Percentiles rank a stretch among this genome's conserved stretches.
phyloP scores from a whole-genome alignment of 768 basidiomycete genomes.

The Russula emetica region DNA sequence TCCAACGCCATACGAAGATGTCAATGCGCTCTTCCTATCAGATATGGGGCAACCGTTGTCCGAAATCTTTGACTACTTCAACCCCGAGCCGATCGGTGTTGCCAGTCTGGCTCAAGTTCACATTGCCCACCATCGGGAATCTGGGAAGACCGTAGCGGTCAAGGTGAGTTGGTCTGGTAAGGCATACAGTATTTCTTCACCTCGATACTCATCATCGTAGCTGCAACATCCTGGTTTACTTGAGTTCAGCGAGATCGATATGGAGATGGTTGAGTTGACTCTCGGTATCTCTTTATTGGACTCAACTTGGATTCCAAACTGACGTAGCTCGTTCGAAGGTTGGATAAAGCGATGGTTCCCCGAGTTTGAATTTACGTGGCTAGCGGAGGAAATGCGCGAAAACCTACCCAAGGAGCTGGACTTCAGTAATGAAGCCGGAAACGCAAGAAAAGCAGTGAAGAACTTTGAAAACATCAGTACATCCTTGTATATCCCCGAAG shows the following conservation, averaged over 20 bases:
- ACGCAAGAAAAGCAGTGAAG: constrained; percentile 62
- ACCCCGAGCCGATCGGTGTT: constrained; percentile 86
- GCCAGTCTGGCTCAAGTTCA: constrained; percentile 97
- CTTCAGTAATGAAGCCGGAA: constrained; percentile 84
- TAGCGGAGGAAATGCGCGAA: constrained; percentile 89
- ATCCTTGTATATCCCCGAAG: constrained; percentile 83
- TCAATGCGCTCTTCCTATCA: constrained; percentile 68
- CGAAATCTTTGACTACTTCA: constrained; percentile 81
- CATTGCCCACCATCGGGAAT: constrained; percentile 64
- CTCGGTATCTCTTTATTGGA: constrained; percentile 44
- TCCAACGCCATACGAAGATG: constrained; percentile 74
- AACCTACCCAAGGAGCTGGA: constrained; percentile 94
- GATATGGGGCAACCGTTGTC: constrained; percentile 74
- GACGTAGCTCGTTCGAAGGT: constrained; percentile 37
- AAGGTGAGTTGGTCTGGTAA: constrained; percentile 47
- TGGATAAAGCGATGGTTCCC: constrained; percentile 94
- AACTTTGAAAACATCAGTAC: constrained; percentile 71
- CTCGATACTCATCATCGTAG: constrained; percentile 35
- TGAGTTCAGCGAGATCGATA: constrained; percentile 90
- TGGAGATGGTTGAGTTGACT: constrained; percentile 75
- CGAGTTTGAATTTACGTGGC: constrained; percentile 90
- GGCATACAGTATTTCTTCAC: neutral
- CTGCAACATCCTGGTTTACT: constrained; percentile 90
- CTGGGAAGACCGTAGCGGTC: constrained; percentile 77
- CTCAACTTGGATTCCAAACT: constrained; percentile 6